These are phyloP conservation scores for Claviceps spartinae DNA, from an alignment of 2,329 filamentous ascomycete species.

Conservation along the genomic window DNA sequence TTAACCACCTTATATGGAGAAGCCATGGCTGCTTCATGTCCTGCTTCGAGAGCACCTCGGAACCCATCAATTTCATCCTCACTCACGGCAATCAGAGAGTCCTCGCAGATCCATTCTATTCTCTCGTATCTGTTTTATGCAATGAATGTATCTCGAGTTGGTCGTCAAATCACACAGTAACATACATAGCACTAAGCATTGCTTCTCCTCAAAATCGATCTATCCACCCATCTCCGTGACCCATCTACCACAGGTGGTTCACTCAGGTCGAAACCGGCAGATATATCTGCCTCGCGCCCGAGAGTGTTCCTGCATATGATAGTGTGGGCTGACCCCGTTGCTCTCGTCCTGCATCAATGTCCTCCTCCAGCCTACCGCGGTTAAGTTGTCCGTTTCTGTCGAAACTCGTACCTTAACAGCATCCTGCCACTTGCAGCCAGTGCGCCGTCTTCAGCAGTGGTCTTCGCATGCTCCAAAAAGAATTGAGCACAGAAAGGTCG, in stretches of 20 bases:
- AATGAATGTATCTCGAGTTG: conserved; percentile 4
- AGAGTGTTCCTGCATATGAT: background rate
- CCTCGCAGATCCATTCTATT: background rate
- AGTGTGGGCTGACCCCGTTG: background rate
- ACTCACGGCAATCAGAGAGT: background rate
- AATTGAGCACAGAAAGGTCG: background rate
- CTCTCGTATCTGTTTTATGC: background rate
- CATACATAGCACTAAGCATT: background rate
- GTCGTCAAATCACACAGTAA: background rate
- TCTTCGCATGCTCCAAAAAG: background rate
- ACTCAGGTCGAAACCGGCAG: background rate
- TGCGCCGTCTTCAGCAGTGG: background rate
- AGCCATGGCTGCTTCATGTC: too few relatives aligned
- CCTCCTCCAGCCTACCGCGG: background rate
- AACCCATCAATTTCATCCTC: background rate
- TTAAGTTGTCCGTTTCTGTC: background rate
- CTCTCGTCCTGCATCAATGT: background rate
- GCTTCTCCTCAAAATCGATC: background rate
- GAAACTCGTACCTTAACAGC: background rate
- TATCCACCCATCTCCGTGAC: background rate
- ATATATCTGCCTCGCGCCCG: background rate
- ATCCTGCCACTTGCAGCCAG: background rate
- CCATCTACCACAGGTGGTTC: background rate
- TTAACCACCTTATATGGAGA: too few relatives aligned
- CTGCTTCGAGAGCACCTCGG: too few relatives aligned